Evolutionary conservation across 768 basidiomycete genomes (phyloP).

Genomic region (Hygrocybe coccinea): DNA sequence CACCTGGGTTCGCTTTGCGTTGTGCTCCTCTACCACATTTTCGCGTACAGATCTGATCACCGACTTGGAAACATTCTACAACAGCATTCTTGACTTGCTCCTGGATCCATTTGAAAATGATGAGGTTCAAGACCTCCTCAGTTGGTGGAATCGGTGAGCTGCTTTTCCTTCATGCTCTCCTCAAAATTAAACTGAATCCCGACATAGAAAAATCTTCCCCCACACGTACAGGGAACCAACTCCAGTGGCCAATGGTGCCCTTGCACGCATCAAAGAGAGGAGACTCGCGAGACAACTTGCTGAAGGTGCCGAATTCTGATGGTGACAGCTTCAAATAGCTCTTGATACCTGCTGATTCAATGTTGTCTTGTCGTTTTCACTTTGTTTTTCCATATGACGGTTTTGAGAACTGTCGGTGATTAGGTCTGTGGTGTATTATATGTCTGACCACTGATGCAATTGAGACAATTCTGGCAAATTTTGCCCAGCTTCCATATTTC

Average conservation of each 20-base stretch:
- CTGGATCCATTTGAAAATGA: not conserved
- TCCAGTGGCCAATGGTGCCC: not conserved
- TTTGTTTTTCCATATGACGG: too few species aligned
- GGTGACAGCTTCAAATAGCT: too few species aligned
- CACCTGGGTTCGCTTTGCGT: not conserved
- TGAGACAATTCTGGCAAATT: too few species aligned
- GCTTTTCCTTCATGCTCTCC: not conserved
- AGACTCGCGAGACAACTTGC: not conserved
- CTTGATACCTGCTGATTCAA: too few species aligned
- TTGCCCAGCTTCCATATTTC: too few species aligned
- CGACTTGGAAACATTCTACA: conserved; percentile 3
- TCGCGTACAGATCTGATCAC: not conserved
- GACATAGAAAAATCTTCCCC: not conserved
- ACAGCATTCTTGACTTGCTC: not conserved
- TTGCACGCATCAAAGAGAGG: not conserved
- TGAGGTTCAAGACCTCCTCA: not conserved
- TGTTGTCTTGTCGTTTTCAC: too few species aligned
- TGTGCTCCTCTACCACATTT: not conserved
- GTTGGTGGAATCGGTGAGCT: not conserved
- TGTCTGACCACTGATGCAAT: too few species aligned
- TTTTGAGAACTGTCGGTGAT: too few species aligned
- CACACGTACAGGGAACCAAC: not conserved
- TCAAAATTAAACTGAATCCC: not conserved
- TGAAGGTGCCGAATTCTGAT: not conserved
- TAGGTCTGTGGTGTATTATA: too few species aligned